These are phyloP conservation scores for Serendipita sp. DNA, from an alignment of 768 basidiomycete species.

Conservation along the genomic window DNA sequence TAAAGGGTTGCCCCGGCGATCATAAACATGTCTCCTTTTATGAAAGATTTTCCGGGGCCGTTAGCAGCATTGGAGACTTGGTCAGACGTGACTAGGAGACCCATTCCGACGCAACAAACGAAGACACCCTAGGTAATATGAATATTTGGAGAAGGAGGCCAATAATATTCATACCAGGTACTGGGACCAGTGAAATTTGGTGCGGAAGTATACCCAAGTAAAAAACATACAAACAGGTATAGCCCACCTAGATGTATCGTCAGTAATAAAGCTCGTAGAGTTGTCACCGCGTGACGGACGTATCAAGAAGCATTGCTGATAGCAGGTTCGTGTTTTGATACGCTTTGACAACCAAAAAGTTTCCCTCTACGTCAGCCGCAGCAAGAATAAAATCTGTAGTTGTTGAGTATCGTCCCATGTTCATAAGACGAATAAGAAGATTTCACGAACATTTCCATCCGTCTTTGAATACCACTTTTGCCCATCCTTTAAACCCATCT, in stretches of 20 bases:
- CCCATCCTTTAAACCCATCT: slow-evolving; percentile 82
- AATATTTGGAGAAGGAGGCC: not conserved
- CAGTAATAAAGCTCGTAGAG: not conserved
- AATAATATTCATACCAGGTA: slow-evolving; percentile 33
- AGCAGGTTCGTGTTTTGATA: slow-evolving; percentile 76
- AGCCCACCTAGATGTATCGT: slow-evolving; percentile 34
- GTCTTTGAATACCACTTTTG: slow-evolving; percentile 48
- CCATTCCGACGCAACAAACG: slow-evolving; percentile 60
- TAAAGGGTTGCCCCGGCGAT: slow-evolving; percentile 72
- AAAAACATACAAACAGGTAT: slow-evolving; percentile 76
- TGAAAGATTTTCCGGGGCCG: slow-evolving; percentile 44
- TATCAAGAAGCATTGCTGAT: slow-evolving; percentile 85
- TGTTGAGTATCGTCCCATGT: not conserved
- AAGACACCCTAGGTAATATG: slow-evolving; percentile 37
- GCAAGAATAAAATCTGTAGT: slow-evolving; percentile 56
- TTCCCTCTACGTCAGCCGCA: slow-evolving; percentile 72
- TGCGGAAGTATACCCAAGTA: slow-evolving; percentile 68
- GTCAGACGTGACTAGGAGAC: slow-evolving; percentile 65
- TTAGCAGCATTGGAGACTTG: slow-evolving; percentile 53
- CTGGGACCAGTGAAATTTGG: slow-evolving; percentile 71
- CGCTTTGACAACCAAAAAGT: slow-evolving; percentile 74
- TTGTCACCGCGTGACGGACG: slow-evolving; percentile 27
- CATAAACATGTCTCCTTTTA: slow-evolving; percentile 77
- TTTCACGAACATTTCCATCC: slow-evolving; percentile 68
- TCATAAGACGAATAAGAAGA: not conserved